Evolutionary conservation across 257 asterid genomes (phyloP).

Genomic region (Solanum rostratum): DNA sequence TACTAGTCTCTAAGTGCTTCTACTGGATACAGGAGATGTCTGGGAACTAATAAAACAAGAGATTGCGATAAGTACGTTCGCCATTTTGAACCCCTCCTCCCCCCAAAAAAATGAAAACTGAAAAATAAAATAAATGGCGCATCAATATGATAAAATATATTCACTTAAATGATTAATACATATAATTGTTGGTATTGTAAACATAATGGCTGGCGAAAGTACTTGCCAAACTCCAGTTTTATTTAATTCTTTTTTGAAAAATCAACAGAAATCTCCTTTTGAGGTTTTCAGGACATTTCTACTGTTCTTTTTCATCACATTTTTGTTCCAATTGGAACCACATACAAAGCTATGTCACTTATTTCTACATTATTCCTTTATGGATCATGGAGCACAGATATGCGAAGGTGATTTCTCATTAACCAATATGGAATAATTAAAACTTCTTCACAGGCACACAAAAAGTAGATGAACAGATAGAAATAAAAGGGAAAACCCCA

Average conservation of each 20-base stretch:
- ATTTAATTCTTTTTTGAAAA: neutral
- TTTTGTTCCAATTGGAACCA: neutral
- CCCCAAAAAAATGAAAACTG: neutral
- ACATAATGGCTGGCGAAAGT: neutral
- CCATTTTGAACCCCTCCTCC: neutral
- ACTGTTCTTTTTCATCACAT: neutral
- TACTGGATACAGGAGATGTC: neutral
- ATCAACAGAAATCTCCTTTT: neutral
- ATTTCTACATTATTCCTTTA: neutral
- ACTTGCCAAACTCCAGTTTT: neutral
- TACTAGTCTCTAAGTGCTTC: neutral
- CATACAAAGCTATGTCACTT: neutral
- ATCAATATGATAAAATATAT: neutral
- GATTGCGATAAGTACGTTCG: neutral
- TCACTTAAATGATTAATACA: neutral
- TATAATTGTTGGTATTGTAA: neutral
- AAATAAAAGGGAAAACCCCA: neutral
- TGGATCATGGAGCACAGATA: neutral
- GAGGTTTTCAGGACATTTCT: neutral
- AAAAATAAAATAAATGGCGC: neutral
- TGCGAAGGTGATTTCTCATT: neutral
- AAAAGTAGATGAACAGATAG: neutral
- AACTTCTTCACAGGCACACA: neutral
- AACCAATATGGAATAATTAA: neutral
- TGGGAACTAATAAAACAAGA: neutral